These are phyloP conservation scores for Calonectria crousiana DNA, from an alignment of 2,329 filamentous ascomycete genomes.

Conservation along the genomic window DNA sequence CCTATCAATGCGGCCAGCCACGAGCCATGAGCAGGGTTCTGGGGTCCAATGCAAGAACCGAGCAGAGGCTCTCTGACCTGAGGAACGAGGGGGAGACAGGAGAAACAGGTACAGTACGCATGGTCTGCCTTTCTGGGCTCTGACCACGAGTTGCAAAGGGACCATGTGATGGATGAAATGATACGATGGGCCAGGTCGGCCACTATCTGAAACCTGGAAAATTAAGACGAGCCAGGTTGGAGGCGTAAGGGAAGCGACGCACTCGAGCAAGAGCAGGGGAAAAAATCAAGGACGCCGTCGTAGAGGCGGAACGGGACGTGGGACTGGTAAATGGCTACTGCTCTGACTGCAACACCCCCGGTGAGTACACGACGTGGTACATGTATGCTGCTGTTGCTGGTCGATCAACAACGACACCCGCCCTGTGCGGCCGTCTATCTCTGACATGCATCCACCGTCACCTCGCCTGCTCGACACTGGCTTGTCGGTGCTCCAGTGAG, in stretches of 20 bases:
- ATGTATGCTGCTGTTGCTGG: background rate
- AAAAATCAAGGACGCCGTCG: background rate
- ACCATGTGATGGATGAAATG: slow-evolving; percentile 8
- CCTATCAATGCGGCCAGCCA: slow-evolving; percentile 34
- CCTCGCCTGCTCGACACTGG: slow-evolving; percentile 4
- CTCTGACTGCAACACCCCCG: slow-evolving; percentile 10
- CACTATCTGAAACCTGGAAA: background rate
- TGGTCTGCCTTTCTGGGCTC: background rate
- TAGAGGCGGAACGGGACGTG: slow-evolving; percentile 8
- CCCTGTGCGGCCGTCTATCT: slow-evolving; percentile 31
- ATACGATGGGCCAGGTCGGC: slow-evolving; percentile 15
- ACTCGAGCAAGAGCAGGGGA: background rate
- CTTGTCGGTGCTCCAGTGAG: background rate
- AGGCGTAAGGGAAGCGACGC: background rate
- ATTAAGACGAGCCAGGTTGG: background rate
- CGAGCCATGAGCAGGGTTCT: slow-evolving; percentile 24
- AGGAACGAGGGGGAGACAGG: slow-evolving; percentile 7
- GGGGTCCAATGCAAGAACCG: slow-evolving; percentile 30
- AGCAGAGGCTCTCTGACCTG: slow-evolving; percentile 19
- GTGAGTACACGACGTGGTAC: background rate
- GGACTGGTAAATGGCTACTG: background rate
- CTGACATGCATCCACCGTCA: slow-evolving; percentile 23
- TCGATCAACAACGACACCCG: background rate
- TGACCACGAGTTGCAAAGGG: slow-evolving; percentile 4
- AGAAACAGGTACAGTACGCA: background rate